These are phyloP conservation scores for Cyclotella atomus DNA, from an alignment of 108 stramenopile genomes.

Conservation along the genomic window DNA sequence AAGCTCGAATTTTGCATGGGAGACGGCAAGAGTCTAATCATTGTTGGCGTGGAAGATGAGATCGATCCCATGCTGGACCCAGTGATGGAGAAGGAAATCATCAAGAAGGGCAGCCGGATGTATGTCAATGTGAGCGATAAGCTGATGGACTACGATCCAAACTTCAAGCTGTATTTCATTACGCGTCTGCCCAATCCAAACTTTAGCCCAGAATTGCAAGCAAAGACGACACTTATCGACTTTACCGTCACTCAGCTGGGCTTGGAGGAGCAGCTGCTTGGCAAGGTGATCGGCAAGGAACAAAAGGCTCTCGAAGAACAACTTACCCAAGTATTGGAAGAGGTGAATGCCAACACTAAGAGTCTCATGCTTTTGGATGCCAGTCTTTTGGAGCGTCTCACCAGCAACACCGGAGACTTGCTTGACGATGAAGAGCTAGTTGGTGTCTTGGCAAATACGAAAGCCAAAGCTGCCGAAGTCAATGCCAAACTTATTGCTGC, in stretches of 20 bases:
- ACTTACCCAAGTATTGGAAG: conserved; percentile 90
- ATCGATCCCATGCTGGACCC: conserved; percentile 94
- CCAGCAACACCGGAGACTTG: conserved; percentile 86
- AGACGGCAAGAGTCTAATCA: conserved; percentile 82
- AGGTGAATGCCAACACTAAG: conserved; percentile 92
- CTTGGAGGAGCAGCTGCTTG: conserved; percentile 92
- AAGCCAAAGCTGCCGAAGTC: conserved; percentile 92
- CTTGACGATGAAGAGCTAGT: conserved; percentile 92
- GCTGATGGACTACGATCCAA: conserved; percentile 88
- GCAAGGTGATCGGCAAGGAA: conserved; percentile 90
- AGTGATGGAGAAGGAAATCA: conserved; percentile 88
- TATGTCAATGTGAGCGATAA: conserved; percentile 87
- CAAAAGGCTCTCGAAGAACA: conserved; percentile 93
- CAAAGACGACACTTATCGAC: conserved; percentile 93
- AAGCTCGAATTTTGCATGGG: conserved; percentile 90
- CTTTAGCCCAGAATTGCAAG: conserved; percentile 92
- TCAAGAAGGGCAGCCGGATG: conserved; percentile 80
- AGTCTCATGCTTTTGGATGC: conserved; percentile 84
- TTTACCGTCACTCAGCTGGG: conserved; percentile 94
- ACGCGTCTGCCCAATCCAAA: conserved; percentile 90
- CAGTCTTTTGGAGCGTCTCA: conserved; percentile 81
- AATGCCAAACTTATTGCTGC: conserved; percentile 86
- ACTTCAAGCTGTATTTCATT: conserved; percentile 88
- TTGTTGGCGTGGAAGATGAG: conserved; percentile 90
- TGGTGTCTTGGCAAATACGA: conserved; percentile 87